phyloP scores from a whole-genome alignment of 371 early-diverging fungal species.

The Mucor irregularis region DNA sequence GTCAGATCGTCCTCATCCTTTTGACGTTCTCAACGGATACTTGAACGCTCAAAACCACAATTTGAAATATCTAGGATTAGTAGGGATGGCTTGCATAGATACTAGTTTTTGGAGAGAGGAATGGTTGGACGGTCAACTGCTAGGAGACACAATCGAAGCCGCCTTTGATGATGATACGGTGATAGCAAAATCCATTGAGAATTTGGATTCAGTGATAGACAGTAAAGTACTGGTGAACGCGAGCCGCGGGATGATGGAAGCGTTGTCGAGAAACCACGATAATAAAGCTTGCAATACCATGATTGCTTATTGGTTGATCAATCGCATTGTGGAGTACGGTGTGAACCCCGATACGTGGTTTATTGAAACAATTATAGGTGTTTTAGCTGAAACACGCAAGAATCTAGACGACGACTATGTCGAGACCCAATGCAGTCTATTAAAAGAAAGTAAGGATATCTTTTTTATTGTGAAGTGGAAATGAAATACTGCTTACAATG shows the following conservation, averaged over 20 bases:
- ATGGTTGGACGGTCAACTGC: slow-evolving; percentile 28
- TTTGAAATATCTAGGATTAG: slow-evolving; percentile 47
- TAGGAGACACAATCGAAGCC: slow-evolving; percentile 9
- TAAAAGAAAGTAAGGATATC: slow-evolving; percentile 21
- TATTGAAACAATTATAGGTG: slow-evolving; percentile 13
- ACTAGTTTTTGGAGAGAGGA: slow-evolving; percentile 32
- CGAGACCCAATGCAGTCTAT: slow-evolving; percentile 17
- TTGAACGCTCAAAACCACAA: slow-evolving; percentile 41
- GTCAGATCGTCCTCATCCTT: slow-evolving; percentile 18
- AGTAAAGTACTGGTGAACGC: slow-evolving; percentile 4
- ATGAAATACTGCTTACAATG: background rate
- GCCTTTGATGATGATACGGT: slow-evolving; percentile 29
- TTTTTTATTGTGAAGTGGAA: background rate
- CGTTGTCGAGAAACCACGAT: slow-evolving; percentile 9
- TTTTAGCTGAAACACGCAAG: slow-evolving; percentile 15
- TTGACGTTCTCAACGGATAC: slow-evolving; percentile 30
- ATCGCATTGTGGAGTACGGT: slow-evolving; percentile 18
- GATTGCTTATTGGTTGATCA: slow-evolving; percentile 28
- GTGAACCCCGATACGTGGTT: slow-evolving; percentile 12
- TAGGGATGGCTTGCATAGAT: slow-evolving; percentile 25
- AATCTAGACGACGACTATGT: slow-evolving; percentile 25
- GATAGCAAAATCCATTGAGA: slow-evolving; percentile 22
- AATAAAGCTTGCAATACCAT: background rate
- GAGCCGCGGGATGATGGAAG: slow-evolving; percentile 8
- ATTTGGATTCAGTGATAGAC: slow-evolving; percentile 23